A percentile compares a stretch with the other conserved stretches of the same genome.
Evolutionary conservation across 2,329 filamentous ascomycete species (phyloP).

Genomic region (Calonectria ilicicola): DNA sequence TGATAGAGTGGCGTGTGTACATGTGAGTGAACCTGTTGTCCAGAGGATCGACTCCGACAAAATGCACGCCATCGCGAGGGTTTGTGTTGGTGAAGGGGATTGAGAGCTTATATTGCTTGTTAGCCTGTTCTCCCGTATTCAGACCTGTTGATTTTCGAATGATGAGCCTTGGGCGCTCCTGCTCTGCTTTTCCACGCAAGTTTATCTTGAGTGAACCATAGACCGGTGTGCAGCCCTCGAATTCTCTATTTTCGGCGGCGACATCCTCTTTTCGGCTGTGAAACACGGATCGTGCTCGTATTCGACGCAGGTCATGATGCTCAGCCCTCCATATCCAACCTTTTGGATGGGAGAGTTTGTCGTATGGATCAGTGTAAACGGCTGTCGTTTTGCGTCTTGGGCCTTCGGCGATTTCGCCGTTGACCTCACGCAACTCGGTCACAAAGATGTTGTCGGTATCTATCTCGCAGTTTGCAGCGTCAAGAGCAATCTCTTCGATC

Average conservation of each 20-base stretch:
- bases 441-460: conserved; percentile 66
- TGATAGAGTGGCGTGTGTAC: conserved; percentile 85
- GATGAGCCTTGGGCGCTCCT: conserved; percentile 55
- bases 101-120: conserved; percentile 61
- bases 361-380: conserved; percentile 74
- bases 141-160: conserved; percentile 57
- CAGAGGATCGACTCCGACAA: conserved; percentile 84
- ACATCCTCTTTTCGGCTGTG: conserved; percentile 65
- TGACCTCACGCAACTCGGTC: conserved; percentile 50
- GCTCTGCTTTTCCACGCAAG: conserved; percentile 54
- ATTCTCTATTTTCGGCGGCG: conserved; percentile 66
- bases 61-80: conserved; percentile 89
- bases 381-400: conserved; percentile 54
- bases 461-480: conserved; percentile 73
- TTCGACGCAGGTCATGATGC: conserved; percentile 80
- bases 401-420: conserved; percentile 51
- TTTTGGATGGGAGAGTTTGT: conserved; percentile 70
- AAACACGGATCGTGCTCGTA: conserved; percentile 70
- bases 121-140: conserved; percentile 52
- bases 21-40: conserved; percentile 90
- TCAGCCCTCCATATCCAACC: conserved; percentile 74
- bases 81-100: conserved; percentile 83
- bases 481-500: conserved; percentile 68
- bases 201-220: conserved; percentile 64
- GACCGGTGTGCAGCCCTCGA: conserved; percentile 66